A percentile compares a stretch with the other conserved stretches of the same genome.
Evolutionary conservation across 2,329 filamentous ascomycete species (phyloP).

Genomic region (Diplodia seriata): DNA sequence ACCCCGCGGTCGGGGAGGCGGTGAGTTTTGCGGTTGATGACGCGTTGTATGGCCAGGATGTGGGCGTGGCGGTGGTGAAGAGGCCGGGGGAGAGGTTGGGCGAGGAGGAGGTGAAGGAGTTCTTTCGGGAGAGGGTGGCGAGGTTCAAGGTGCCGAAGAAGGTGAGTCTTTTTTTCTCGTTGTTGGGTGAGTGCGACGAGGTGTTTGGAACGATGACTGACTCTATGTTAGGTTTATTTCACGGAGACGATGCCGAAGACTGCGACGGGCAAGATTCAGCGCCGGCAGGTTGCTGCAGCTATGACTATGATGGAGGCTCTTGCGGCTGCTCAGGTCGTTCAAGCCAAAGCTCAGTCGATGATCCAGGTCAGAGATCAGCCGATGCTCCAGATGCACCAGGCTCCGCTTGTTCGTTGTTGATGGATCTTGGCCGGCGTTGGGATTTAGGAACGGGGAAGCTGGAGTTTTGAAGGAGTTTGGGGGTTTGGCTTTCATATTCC

Average conservation of each 20-base stretch:
- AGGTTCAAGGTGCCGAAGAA: constrained; percentile 83
- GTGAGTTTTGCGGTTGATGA: constrained; percentile 79
- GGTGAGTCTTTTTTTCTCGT: constrained; percentile 51
- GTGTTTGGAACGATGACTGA: not conserved
- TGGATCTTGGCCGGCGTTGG: too few species aligned
- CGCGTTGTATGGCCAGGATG: constrained; percentile 77
- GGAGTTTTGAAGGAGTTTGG: too few species aligned
- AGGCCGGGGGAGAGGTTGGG: constrained; percentile 61
- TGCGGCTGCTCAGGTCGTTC: not conserved
- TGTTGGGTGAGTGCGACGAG: too few species aligned
- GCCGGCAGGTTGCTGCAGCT: constrained; percentile 34
- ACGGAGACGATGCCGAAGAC: constrained; percentile 43
- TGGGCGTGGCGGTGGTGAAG: constrained; percentile 74
- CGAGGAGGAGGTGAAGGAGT: constrained; percentile 66
- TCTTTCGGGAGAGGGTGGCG: constrained; percentile 69
- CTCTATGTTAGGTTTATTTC: constrained; percentile 62
- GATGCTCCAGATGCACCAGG: not conserved
- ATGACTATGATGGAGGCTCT: constrained; percentile 33
- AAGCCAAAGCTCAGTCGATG: not conserved
- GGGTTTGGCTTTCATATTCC: too few species aligned
- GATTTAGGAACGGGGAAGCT: too few species aligned
- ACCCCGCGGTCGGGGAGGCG: constrained; percentile 72
- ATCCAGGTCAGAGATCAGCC: not conserved
- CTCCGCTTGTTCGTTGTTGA: not conserved
- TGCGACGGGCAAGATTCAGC: constrained; percentile 42